Conservation (phyloP, 345 rosid genomes). For the Eucalyptus albens region DNA sequence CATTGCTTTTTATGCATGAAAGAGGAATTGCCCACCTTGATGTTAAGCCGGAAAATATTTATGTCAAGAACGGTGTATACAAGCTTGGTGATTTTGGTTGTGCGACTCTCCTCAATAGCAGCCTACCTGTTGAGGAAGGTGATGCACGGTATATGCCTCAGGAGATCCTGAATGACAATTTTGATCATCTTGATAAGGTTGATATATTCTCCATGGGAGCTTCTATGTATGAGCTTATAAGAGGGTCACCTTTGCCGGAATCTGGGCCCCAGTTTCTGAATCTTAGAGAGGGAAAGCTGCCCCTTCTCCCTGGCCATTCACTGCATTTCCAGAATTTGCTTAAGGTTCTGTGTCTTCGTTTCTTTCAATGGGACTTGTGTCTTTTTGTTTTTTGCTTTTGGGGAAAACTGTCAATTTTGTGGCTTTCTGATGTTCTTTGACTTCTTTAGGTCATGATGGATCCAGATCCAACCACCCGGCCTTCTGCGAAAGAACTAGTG, state of each 20-base stretch:
- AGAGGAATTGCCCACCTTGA: constrained; percentile 92
- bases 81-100: constrained; percentile 98
- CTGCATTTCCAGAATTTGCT: constrained; percentile 80
- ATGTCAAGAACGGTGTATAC: constrained; percentile 61
- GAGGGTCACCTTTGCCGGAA: constrained; percentile 73
- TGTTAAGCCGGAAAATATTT: constrained; percentile 94
- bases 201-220: constrained; percentile 90
- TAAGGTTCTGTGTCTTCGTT: constrained; percentile 34
- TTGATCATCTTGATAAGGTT: constrained; percentile 81
- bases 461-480: constrained; percentile 62
- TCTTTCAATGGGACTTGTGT: neutral
- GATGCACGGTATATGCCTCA: constrained; percentile 99
- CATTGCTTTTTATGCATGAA: constrained; percentile 63
- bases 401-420: neutral
- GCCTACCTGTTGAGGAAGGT: constrained; percentile 89
- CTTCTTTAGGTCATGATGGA: constrained; percentile 64
- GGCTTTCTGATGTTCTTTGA: neutral
- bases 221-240: constrained; percentile 64
- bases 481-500: constrained; percentile 52
- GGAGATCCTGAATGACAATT: constrained; percentile 83
- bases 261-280: constrained; percentile 52
- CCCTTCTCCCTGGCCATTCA: constrained; percentile 85
- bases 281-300: constrained; percentile 77
- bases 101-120: constrained; percentile 75
- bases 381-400: neutral